A percentile compares a stretch with the other conserved stretches of the same genome.
Evolutionary conservation across 108 stramenopile species (phyloP).

Genomic region (Nitzschia inconspicua): DNA sequence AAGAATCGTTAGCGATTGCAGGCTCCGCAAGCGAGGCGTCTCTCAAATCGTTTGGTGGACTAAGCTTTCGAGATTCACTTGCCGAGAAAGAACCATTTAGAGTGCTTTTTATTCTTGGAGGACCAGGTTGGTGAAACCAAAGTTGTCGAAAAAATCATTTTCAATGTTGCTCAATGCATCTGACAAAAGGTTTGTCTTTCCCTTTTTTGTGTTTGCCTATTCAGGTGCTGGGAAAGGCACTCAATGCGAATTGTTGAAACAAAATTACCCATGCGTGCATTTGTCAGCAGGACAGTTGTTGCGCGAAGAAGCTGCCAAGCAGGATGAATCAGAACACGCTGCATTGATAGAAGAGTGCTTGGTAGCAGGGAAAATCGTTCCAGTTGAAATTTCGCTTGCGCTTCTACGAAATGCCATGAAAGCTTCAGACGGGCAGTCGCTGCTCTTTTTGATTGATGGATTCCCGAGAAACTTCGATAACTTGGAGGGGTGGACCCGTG

Average conservation of each 20-base stretch:
- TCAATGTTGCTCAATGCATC: not conserved
- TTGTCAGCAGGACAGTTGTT: conserved; percentile 94
- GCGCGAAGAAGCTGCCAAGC: conserved; percentile 60
- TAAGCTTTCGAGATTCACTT: not conserved
- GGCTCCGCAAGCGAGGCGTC: not conserved
- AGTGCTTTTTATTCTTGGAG: conserved; percentile 92
- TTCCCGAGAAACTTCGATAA: conserved; percentile 96
- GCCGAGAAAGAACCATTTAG: conserved; percentile 3
- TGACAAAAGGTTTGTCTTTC: not conserved
- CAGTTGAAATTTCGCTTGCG: conserved; percentile 87
- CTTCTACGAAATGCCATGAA: conserved; percentile 85
- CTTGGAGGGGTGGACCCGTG: conserved; percentile 76
- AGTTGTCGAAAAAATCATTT: not conserved
- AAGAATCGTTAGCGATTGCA: conserved; percentile 4
- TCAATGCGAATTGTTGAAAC: conserved; percentile 76
- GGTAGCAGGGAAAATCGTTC: conserved; percentile 91
- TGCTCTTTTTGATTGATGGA: conserved; percentile 94
- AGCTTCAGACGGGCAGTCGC: conserved; percentile 36
- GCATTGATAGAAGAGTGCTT: conserved; percentile 80
- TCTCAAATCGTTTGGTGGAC: conserved; percentile 3
- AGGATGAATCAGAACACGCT: conserved; percentile 62
- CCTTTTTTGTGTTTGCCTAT: conserved; percentile 84
- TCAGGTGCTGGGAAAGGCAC: conserved; percentile 63
- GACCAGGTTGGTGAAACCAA: conserved; percentile 57
- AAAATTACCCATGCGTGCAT: conserved; percentile 85